Conservation (phyloP, 345 rosid genomes). For the Erodium maritimum region DNA sequence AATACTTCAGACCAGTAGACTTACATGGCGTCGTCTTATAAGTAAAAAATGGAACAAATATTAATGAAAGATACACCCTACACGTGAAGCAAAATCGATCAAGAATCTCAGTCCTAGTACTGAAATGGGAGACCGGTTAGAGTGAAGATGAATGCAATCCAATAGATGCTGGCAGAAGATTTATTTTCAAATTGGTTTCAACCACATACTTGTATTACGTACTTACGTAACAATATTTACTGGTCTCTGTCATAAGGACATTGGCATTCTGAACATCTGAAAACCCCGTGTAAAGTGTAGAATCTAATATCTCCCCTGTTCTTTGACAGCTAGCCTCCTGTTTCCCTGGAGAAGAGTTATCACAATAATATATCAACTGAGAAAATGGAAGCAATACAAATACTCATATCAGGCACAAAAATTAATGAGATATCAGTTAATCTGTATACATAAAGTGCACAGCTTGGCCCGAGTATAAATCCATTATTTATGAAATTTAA, state of each 20-base stretch:
- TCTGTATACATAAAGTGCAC: not conserved
- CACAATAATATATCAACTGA: conserved; percentile 1
- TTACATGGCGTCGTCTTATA: no score
- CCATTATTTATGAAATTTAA: not conserved
- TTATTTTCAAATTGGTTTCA: not conserved
- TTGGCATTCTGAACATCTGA: conserved; percentile 15
- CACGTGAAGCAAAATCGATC: not conserved
- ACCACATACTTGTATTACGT: conserved; percentile 3
- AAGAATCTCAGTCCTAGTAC: not conserved
- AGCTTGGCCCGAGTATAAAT: not conserved
- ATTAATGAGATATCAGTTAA: not conserved
- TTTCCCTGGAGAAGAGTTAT: conserved; percentile 21
- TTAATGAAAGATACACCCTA: not conserved
- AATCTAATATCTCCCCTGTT: conserved; percentile 14
- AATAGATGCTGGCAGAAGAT: not conserved
- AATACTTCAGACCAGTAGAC: no score
- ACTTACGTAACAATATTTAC: conserved; percentile 29
- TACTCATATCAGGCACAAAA: not conserved
- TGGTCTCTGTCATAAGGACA: conserved; percentile 14
- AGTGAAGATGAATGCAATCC: not conserved
- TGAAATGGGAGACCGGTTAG: not conserved
- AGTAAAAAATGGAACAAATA: no score
- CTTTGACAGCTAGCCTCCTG: conserved; percentile 23
- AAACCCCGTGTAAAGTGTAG: not conserved
- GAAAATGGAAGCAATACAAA: not conserved